These are phyloP conservation scores for Pichia kluyveri DNA, from an alignment of 805 yeast genomes.

Conservation along the genomic window DNA sequence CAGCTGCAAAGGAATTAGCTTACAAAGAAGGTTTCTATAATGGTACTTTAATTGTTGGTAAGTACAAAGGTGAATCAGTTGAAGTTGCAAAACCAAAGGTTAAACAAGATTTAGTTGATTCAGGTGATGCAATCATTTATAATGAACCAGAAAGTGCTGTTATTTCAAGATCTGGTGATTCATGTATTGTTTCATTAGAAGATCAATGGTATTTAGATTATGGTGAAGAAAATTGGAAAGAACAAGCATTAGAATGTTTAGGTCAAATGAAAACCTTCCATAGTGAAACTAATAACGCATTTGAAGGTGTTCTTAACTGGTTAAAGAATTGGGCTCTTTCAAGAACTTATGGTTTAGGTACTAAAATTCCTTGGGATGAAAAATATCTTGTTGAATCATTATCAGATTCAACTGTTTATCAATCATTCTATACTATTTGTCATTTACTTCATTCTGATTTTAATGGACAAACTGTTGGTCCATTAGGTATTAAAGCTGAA, in stretches of 20 bases:
- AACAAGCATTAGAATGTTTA: conserved; percentile 71
- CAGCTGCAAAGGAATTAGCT: conserved; percentile 88
- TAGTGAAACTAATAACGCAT: conserved; percentile 80
- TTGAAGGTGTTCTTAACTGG: conserved; percentile 93
- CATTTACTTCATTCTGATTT: conserved; percentile 81
- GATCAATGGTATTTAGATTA: conserved; percentile 98
- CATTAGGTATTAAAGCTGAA: conserved; percentile 64
- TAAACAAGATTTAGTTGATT: conserved; percentile 67
- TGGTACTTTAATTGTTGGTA: conserved; percentile 74
- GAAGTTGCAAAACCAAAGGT: conserved; percentile 86
- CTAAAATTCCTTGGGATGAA: conserved; percentile 94
- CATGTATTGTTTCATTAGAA: conserved; percentile 91
- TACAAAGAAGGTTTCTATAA: conserved; percentile 95
- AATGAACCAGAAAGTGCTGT: conserved; percentile 90
- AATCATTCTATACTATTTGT: conserved; percentile 86
- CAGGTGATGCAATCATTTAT: conserved; percentile 79
- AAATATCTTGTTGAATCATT: conserved; percentile 87
- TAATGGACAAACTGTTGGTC: conserved; percentile 71
- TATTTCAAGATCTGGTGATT: conserved; percentile 92
- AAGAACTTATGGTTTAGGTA: conserved; percentile 93
- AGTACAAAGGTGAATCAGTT: conserved; percentile 81
- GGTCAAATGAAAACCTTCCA: conserved; percentile 67
- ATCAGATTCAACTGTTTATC: conserved; percentile 93
- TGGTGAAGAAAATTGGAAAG: conserved; percentile 90
- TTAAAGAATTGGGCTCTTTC: conserved; percentile 97